phyloP scores from a whole-genome alignment of 2,329 filamentous ascomycete genomes.

The Blastomyces silverae region DNA sequence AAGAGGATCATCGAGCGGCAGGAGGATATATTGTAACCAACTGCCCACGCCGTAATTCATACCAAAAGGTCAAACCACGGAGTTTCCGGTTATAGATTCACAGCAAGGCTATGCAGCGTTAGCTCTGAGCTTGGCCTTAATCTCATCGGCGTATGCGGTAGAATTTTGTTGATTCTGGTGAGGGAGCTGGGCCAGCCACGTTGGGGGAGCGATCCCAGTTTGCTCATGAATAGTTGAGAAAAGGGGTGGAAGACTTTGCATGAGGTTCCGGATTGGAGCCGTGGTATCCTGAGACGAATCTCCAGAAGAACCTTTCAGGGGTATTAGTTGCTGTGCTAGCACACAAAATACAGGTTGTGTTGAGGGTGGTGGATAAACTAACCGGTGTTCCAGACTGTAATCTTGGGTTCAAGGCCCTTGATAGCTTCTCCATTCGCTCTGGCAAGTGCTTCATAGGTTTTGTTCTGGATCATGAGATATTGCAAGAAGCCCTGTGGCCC shows the following conservation, averaged over 20 bases:
- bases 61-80: background rate
- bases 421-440: constrained; percentile 70
- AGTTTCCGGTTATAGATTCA: background rate
- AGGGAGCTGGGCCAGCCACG: constrained; percentile 59
- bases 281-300: constrained; percentile 48
- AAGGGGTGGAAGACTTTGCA: constrained; percentile 75
- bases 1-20: background rate
- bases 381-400: constrained; percentile 83
- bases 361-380: constrained; percentile 14
- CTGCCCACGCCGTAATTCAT: background rate
- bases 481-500: constrained; percentile 71
- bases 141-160: background rate
- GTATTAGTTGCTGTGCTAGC: background rate
- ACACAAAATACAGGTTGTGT: constrained; percentile 5
- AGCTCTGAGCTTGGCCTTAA: background rate
- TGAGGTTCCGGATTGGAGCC: constrained; percentile 68
- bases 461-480: constrained; percentile 81
- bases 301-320: constrained; percentile 34
- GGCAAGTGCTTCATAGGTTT: constrained; percentile 69
- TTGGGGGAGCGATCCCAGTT: constrained; percentile 72
- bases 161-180: constrained; percentile 9
- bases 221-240: constrained; percentile 83
- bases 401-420: constrained; percentile 75
- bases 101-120: background rate
- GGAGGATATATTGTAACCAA: background rate